Conservation (phyloP, 2,329 filamentous ascomycete genomes). For the Fusarium sambucinum region DNA sequence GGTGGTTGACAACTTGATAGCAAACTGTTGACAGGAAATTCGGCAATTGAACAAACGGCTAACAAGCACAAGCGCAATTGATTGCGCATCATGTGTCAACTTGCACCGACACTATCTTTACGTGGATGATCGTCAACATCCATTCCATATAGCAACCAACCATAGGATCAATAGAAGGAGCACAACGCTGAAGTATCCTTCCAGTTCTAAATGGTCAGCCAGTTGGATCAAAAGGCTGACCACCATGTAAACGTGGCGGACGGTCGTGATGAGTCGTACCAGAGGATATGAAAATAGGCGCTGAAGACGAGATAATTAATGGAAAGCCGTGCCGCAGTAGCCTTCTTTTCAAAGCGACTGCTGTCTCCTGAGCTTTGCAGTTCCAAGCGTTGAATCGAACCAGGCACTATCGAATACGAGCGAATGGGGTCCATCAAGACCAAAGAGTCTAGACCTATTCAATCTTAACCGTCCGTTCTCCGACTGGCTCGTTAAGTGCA, state of each 20-base stretch:
- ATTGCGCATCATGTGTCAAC: conserved; percentile 11
- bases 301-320: conserved; percentile 6
- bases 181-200: conserved; percentile 1
- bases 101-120: conserved; percentile 4
- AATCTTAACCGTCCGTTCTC: conserved; percentile 17
- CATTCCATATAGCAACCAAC: conserved; percentile 25
- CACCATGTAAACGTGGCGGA: conserved; percentile 11
- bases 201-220: background rate
- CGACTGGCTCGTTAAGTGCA: conserved; percentile 17
- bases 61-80: conserved; percentile 2
- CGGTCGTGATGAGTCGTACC: conserved; percentile 8
- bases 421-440: conserved; percentile 23
- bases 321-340: conserved; percentile 7
- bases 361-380: conserved; percentile 31
- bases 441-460: conserved; percentile 31
- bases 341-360: conserved; percentile 8
- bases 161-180: conserved; percentile 6
- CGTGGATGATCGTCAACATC: conserved; percentile 8
- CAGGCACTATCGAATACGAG: conserved; percentile 20
- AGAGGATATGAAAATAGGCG: conserved; percentile 8
- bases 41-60: background rate
- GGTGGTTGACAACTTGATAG: background rate
- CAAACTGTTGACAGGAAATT: conserved; percentile 7
- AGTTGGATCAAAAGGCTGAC: conserved; percentile 11
- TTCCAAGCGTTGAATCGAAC: conserved; percentile 1